A percentile compares a stretch with the other conserved stretches of the same genome.
These are phyloP conservation scores for Boletus rufocinnamomeus DNA, from an alignment of 768 basidiomycete species.

Conservation along the genomic window DNA sequence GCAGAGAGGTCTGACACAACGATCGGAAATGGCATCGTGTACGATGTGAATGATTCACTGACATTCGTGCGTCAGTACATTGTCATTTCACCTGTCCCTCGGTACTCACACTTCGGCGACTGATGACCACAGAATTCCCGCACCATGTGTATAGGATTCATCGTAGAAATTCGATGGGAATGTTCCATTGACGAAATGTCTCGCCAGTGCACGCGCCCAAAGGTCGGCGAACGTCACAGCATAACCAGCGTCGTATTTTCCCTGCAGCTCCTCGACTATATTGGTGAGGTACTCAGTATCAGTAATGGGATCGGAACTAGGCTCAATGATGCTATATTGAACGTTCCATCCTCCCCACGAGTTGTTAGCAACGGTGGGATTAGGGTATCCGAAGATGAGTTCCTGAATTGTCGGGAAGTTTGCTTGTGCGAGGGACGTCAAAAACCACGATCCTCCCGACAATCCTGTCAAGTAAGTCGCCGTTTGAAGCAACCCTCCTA, in stretches of 20 bases:
- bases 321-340: constrained; percentile 19
- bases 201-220: constrained; percentile 31
- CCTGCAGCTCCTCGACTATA: constrained; percentile 30
- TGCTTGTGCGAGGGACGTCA: constrained; percentile 43
- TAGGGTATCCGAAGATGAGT: constrained; percentile 36
- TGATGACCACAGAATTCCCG: constrained; percentile 38
- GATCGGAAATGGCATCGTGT: constrained; percentile 44
- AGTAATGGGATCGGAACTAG: constrained; percentile 21
- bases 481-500: constrained; percentile 54
- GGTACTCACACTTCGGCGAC: constrained; percentile 35
- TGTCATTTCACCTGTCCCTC: background rate
- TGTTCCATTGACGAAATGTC: constrained; percentile 44
- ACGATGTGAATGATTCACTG: constrained; percentile 36
- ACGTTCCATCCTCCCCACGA: constrained; percentile 40
- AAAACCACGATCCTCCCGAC: constrained; percentile 44
- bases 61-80: constrained; percentile 1
- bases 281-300: constrained; percentile 20
- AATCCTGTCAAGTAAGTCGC: constrained; percentile 55
- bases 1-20: constrained; percentile 32
- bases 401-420: constrained; percentile 44
- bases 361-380: constrained; percentile 16
- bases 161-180: constrained; percentile 33
- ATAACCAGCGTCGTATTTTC: constrained; percentile 35
- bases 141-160: constrained; percentile 35
- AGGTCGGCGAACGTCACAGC: constrained; percentile 33